These are phyloP conservation scores for Mitragyna speciosa DNA, from an alignment of 257 asterid species.

Conservation along the genomic window DNA sequence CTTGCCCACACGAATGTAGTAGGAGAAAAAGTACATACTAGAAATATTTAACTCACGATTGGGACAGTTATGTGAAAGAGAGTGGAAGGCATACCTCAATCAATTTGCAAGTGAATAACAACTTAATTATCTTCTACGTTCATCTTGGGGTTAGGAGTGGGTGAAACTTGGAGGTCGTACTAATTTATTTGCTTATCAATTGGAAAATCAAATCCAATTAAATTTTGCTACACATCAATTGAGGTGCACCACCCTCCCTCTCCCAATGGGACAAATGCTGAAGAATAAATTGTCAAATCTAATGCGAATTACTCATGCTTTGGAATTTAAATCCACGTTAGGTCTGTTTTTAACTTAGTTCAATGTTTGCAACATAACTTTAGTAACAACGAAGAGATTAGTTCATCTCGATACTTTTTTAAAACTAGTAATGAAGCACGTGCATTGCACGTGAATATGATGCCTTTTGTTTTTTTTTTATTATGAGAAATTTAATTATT, in stretches of 20 bases:
- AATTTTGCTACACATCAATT: background rate
- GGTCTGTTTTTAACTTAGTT: background rate
- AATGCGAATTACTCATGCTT: background rate
- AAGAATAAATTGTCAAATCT: no score
- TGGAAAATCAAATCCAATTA: no score
- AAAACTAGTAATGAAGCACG: no score
- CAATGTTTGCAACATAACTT: background rate
- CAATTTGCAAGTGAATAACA: background rate
- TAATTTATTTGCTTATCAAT: no score
- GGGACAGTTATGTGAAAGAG: background rate
- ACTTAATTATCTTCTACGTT: no score
- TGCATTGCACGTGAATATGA: no score
- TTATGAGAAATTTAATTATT: no score
- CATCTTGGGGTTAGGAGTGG: background rate
- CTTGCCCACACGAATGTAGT: background rate
- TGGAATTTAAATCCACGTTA: no score
- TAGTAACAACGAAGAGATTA: background rate
- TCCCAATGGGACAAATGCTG: background rate
- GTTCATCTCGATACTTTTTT: background rate
- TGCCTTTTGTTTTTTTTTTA: no score
- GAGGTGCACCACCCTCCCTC: background rate
- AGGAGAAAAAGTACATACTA: no score
- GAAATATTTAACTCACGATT: background rate
- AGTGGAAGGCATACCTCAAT: background rate
- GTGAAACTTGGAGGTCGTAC: background rate